Evolutionary conservation across 2,329 filamentous ascomycete species (phyloP).

Genomic region (Ophiostoma pallidulum): DNA sequence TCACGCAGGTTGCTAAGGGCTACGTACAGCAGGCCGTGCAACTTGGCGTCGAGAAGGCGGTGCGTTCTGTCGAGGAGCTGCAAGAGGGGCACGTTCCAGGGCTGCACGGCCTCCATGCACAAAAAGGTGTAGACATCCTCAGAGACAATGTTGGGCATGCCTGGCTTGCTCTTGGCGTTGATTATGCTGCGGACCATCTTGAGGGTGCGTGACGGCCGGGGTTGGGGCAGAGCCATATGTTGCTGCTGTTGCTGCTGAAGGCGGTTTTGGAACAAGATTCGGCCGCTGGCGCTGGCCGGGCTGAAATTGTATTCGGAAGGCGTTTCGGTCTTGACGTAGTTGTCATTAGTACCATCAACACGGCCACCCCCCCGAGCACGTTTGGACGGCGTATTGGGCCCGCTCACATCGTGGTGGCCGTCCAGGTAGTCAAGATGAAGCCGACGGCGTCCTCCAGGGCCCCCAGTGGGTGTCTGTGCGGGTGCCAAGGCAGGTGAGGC

Average conservation of each 20-base stretch:
- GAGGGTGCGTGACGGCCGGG: slow-evolving; percentile 27
- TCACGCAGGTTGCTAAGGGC: slow-evolving; percentile 40
- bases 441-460: slow-evolving; percentile 9
- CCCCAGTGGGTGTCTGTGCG: not conserved
- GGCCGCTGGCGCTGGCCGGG: not conserved
- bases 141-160: slow-evolving; percentile 49
- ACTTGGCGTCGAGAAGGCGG: slow-evolving; percentile 34
- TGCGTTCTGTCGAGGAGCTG: slow-evolving; percentile 40
- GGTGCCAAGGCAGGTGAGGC: not conserved
- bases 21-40: slow-evolving; percentile 36
- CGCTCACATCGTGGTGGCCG: not conserved
- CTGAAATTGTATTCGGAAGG: slow-evolving; percentile 7
- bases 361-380: slow-evolving; percentile 9
- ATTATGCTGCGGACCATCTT: slow-evolving; percentile 46
- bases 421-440: slow-evolving; percentile 13
- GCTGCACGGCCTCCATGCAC: slow-evolving; percentile 44
- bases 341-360: not conserved
- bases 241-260: not conserved
- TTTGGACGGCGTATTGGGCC: slow-evolving; percentile 12
- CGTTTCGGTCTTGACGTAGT: slow-evolving; percentile 20
- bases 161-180: slow-evolving; percentile 42
- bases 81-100: slow-evolving; percentile 47
- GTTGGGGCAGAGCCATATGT: not conserved
- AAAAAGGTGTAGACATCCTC: slow-evolving; percentile 51
- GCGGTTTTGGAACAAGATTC: not conserved